Base-by-base conservation (phyloP, 2,329 filamentous ascomycete species). In the Trematosphaeria pertusa region DNA sequence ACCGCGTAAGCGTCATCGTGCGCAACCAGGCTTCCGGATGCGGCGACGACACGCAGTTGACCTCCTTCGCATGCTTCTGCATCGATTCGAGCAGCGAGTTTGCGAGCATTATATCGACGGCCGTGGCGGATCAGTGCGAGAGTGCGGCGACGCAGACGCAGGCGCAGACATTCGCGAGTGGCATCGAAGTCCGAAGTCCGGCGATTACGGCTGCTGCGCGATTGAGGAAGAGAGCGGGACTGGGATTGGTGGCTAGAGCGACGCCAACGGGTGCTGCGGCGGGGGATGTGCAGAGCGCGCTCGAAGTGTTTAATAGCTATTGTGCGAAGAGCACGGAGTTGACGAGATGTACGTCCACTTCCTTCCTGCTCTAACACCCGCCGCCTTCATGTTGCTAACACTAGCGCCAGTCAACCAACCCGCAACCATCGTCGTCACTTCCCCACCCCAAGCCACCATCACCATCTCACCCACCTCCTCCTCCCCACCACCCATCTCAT, bases 31-130 rank as follows among this genome's bases (percentile, higher is more conserved):
- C 48, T 7, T 58, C 54, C 6, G 58, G 58, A 18, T 61, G 58
- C 21, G 58, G 58, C 17, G 58, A 61, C 20, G 34, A 52, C 12
- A 41, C 32, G 22, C 47, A 55, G 28, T 38, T 59, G 17, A 61
- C 58, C 4, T 54, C 45, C 36, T 59, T 61, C 33, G 49, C 44
- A 7, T 61, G 58, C 37, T 61, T 61, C 37, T 61, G 58, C 39
- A 17, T 53, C 10, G 35, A 47, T 9, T 48, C 48, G 33, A 51
- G 43, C 20, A 48, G 34, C 24, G 10, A 44, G 11, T 47, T 39
- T 21, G 37, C 39, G 7, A 41, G 39, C n/a, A 44, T 51, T 24
- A 47, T 51, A 8, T 51, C 48, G 15, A 51, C 48, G 14, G 48
- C 48, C 18, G 48, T 51, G n/a, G 19, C 7, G 14, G 33, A 39